These are phyloP conservation scores for Berberis thunbergii DNA, from an alignment of 164 flowering plant species.

Conservation along the genomic window DNA sequence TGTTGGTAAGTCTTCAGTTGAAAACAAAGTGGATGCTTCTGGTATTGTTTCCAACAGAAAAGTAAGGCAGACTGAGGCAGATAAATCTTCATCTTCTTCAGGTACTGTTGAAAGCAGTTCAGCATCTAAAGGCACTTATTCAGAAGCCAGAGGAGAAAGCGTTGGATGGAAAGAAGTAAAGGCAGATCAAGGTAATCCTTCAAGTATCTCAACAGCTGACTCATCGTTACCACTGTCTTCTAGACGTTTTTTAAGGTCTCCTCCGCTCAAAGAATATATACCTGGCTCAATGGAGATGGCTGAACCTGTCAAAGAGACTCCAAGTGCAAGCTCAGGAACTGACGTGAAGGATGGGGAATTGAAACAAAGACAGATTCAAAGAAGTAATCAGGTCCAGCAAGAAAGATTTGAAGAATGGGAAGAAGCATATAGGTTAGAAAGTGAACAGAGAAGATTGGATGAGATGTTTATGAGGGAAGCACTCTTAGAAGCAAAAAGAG, in stretches of 20 bases:
- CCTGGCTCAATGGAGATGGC: constrained; percentile 16
- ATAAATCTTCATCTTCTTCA: constrained; percentile 20
- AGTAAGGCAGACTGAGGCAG: constrained; percentile 13
- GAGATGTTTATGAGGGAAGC: constrained; percentile 96
- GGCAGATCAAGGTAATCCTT: constrained; percentile 12
- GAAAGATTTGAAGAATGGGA: constrained; percentile 97
- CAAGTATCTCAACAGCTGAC: constrained; percentile 14
- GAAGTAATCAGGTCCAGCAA: constrained; percentile 48
- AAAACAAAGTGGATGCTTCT: constrained; percentile 23
- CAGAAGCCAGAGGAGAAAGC: constrained; percentile 21
- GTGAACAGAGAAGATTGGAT: constrained; percentile 62
- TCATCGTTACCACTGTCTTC: constrained; percentile 25
- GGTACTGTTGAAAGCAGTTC: constrained; percentile 20
- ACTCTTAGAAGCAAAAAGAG: constrained; percentile 75
- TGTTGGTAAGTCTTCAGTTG: constrained; percentile 17
- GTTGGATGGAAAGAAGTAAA: constrained; percentile 15
- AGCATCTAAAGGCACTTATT: constrained; percentile 20
- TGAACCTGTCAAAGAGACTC: constrained; percentile 14
- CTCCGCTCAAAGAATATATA: constrained; percentile 18
- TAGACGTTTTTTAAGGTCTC: constrained; percentile 24
- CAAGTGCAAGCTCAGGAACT: constrained; percentile 21
- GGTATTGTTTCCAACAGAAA: constrained; percentile 9
- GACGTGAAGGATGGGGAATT: constrained; percentile 34
- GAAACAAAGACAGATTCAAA: constrained; percentile 50
- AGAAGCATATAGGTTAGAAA: constrained; percentile 71